Percentiles rank a stretch among this genome's conserved stretches.
Conservation (phyloP, 2,329 filamentous ascomycete genomes). For the Aspergillus cejpii region DNA sequence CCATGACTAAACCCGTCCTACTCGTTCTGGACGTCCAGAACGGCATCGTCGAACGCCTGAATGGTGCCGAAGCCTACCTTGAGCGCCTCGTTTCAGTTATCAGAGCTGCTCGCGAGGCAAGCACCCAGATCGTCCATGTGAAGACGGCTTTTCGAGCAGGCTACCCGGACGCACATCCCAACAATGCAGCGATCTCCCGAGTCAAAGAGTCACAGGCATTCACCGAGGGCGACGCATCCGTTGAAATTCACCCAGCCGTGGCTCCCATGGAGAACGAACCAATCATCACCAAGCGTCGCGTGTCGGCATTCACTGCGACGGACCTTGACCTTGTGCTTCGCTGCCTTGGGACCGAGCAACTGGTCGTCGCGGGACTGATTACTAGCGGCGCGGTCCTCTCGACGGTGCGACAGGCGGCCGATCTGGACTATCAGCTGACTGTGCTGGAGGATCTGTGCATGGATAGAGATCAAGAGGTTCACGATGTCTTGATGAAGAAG, state of each 20-base stretch:
- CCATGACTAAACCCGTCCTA: slow-evolving; percentile 27
- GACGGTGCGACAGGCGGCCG: slow-evolving; percentile 32
- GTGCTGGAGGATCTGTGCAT: slow-evolving; percentile 34
- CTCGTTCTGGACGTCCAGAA: slow-evolving; percentile 35
- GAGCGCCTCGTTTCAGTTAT: slow-evolving; percentile 17
- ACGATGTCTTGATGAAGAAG: slow-evolving; percentile 30
- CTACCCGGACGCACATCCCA: slow-evolving; percentile 27
- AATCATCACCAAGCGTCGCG: slow-evolving; percentile 31
- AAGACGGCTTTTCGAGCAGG: slow-evolving; percentile 28
- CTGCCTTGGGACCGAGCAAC: slow-evolving; percentile 18
- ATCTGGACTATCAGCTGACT: slow-evolving; percentile 33
- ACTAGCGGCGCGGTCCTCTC: slow-evolving; percentile 37
- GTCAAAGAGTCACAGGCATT: slow-evolving; percentile 18
- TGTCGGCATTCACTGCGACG: slow-evolving; percentile 33
- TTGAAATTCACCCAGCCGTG: slow-evolving; percentile 18
- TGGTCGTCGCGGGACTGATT: slow-evolving; percentile 33
- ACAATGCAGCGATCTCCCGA: slow-evolving; percentile 18
- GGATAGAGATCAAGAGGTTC: slow-evolving; percentile 30
- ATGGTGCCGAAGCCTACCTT: slow-evolving; percentile 20
- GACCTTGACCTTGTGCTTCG: slow-evolving; percentile 34
- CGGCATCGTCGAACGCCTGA: slow-evolving; percentile 23
- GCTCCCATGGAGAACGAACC: slow-evolving; percentile 22
- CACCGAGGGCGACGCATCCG: slow-evolving; percentile 19
- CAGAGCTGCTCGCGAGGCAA: slow-evolving; percentile 21
- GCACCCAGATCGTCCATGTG: slow-evolving; percentile 30